Conservation (phyloP, 2,329 filamentous ascomycete species). For the Aspergillus sp. region DNA sequence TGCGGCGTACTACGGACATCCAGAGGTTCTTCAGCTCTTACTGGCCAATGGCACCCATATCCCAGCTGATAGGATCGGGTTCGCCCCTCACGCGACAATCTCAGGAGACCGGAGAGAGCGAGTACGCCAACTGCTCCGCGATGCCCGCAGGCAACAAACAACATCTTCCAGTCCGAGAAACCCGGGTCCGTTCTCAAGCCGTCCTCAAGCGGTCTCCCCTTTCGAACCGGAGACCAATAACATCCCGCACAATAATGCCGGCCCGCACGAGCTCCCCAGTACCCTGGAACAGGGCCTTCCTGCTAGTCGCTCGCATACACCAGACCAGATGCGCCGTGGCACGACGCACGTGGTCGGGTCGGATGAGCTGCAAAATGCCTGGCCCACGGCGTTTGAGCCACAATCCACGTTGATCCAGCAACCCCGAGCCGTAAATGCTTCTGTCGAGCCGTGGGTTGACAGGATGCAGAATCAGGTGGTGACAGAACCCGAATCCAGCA, state of each 20-base stretch:
- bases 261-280: conserved; percentile 15
- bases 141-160: no score
- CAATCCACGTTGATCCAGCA: not conserved
- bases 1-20: conserved; percentile 31
- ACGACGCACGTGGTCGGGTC: not conserved
- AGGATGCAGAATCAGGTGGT: not conserved
- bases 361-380: not conserved
- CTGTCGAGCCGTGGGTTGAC: not conserved
- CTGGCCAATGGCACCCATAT: conserved; percentile 14
- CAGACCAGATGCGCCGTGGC: conserved; percentile 17
- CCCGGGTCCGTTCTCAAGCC: no score
- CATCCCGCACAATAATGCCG: not conserved
- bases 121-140: conserved; percentile 9
- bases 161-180: no score
- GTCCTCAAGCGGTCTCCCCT: no score
- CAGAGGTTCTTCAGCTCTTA: conserved; percentile 26
- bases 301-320: conserved; percentile 17
- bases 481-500: not conserved
- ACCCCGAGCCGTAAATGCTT: not conserved
- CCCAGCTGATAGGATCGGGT: conserved; percentile 14
- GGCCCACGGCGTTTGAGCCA: not conserved
- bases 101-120: conserved; percentile 14
- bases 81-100: conserved; percentile 15
- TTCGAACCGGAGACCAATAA: no score
- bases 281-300: conserved; percentile 22